These are phyloP conservation scores for Sporisorium scitamineum DNA, from an alignment of 1,284 basidiomycete species.

Conservation along the genomic window DNA sequence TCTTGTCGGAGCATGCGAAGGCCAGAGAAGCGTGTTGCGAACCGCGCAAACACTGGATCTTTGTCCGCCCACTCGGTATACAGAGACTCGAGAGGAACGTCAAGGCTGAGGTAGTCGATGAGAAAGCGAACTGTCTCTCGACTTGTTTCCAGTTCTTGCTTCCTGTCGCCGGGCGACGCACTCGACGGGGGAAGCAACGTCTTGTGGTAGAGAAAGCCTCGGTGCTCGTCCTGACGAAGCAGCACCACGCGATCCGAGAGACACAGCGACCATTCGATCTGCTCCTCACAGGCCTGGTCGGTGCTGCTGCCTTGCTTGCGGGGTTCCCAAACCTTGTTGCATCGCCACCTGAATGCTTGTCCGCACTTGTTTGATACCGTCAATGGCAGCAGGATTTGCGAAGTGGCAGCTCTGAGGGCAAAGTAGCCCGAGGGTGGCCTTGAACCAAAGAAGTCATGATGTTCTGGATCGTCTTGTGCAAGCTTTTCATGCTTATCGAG, in stretches of 20 bases:
- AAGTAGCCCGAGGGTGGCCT: constrained; percentile 51
- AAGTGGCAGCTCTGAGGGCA: constrained; percentile 28
- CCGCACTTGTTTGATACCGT: constrained; percentile 67
- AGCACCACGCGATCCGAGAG: constrained; percentile 66
- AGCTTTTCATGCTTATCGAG: constrained; percentile 11
- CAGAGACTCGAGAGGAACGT: constrained; percentile 79
- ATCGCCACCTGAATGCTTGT: constrained; percentile 67
- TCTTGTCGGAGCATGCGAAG: constrained; percentile 86
- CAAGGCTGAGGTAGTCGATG: constrained; percentile 88
- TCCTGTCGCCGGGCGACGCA: not conserved
- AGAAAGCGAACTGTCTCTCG: constrained; percentile 79
- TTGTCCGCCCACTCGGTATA: constrained; percentile 81
- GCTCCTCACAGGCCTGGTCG: constrained; percentile 15
- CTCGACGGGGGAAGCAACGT: constrained; percentile 42
- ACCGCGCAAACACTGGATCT: constrained; percentile 81
- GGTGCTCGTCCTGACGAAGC: constrained; percentile 60
- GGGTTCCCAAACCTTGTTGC: constrained; percentile 52
- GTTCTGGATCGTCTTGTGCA: constrained; percentile 12
- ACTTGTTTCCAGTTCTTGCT: not conserved
- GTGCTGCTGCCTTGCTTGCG: not conserved
- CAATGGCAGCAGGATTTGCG: constrained; percentile 60
- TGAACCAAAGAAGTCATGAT: constrained; percentile 39
- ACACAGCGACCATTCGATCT: constrained; percentile 66
- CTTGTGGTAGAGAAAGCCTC: constrained; percentile 56
- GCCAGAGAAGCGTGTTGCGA: constrained; percentile 75